Percentiles rank a stretch among this genome's conserved stretches.
These are phyloP conservation scores for Bryopsis sp. DNA, from an alignment of 139 green algal species.

Conservation along the genomic window DNA sequence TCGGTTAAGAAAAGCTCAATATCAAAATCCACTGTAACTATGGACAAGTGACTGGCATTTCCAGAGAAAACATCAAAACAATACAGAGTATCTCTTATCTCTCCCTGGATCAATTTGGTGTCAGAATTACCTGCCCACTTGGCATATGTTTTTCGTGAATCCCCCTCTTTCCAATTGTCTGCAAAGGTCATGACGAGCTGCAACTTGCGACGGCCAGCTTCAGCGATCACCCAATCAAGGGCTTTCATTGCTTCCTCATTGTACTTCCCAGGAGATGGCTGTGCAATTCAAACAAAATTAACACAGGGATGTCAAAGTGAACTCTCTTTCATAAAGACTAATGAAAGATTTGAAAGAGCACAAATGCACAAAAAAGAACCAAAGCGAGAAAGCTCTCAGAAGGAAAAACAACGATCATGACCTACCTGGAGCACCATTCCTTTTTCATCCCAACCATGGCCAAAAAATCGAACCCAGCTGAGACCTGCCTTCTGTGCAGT, in stretches of 20 bases:
- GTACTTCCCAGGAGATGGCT: slow-evolving; percentile 2
- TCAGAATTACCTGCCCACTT: neutral
- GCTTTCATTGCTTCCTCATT: neutral
- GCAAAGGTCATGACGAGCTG: neutral
- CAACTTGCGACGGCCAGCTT: neutral
- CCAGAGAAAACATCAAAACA: neutral
- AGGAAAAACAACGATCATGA: too few relatives aligned
- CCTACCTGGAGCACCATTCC: too few relatives aligned
- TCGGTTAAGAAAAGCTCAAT: neutral
- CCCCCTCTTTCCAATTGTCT: neutral
- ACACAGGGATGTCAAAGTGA: too few relatives aligned
- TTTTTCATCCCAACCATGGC: too few relatives aligned
- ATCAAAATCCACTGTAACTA: neutral
- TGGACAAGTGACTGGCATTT: neutral
- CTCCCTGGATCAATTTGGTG: too few relatives aligned
- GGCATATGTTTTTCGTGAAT: neutral
- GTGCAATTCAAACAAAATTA: too few relatives aligned
- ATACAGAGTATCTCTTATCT: neutral
- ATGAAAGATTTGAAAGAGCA: too few relatives aligned
- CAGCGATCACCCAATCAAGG: slow-evolving; percentile 3
- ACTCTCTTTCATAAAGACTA: too few relatives aligned
- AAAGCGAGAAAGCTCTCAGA: too few relatives aligned
- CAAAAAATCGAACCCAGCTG: too few relatives aligned
- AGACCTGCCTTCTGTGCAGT: too few relatives aligned
- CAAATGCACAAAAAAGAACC: too few relatives aligned